phyloP scores from a whole-genome alignment of 331 rosid species.

The Telfairia occidentalis region DNA sequence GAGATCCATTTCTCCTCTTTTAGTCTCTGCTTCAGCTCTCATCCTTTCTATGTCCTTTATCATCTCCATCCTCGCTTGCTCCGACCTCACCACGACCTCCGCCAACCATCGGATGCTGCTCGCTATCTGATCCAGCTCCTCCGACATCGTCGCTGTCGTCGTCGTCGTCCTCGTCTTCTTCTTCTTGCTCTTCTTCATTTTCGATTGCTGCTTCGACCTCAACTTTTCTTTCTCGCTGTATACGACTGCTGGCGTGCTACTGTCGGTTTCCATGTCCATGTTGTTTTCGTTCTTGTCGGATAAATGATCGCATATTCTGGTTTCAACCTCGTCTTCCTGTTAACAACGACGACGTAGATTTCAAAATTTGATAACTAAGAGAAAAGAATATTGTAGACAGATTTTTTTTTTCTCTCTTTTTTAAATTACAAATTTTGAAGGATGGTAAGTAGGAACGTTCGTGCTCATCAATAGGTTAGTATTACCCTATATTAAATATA shows the following conservation, averaged over 20 bases:
- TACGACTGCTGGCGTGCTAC: slow-evolving; percentile 73
- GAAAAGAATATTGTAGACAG: too few relatives aligned
- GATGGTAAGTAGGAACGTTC: too few relatives aligned
- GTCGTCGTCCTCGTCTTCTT: slow-evolving; percentile 25
- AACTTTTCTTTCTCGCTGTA: slow-evolving; percentile 56
- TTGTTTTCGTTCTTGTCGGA: slow-evolving; percentile 40
- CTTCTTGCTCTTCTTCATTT: slow-evolving; percentile 33
- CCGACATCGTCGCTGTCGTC: background rate
- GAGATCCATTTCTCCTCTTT: slow-evolving; percentile 73
- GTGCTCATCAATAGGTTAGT: too few relatives aligned
- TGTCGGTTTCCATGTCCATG: slow-evolving; percentile 57
- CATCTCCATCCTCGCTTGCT: slow-evolving; percentile 74
- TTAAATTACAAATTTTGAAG: too few relatives aligned
- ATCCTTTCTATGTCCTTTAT: slow-evolving; percentile 83
- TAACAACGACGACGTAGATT: too few relatives aligned
- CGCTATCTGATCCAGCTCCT: slow-evolving; percentile 44
- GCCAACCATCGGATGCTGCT: slow-evolving; percentile 91
- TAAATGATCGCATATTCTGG: slow-evolving; percentile 45
- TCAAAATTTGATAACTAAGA: too few relatives aligned
- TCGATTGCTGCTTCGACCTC: slow-evolving; percentile 39
- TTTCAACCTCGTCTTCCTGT: slow-evolving; percentile 52
- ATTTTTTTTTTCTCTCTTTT: too few relatives aligned
- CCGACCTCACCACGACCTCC: slow-evolving; percentile 74
- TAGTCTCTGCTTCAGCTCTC: slow-evolving; percentile 86
- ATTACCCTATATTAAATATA: too few relatives aligned